Percentiles rank a stretch among this genome's conserved stretches.
These are phyloP conservation scores for Erigeron canadensis DNA, from an alignment of 129 eudicot genomes.

Conservation along the genomic window DNA sequence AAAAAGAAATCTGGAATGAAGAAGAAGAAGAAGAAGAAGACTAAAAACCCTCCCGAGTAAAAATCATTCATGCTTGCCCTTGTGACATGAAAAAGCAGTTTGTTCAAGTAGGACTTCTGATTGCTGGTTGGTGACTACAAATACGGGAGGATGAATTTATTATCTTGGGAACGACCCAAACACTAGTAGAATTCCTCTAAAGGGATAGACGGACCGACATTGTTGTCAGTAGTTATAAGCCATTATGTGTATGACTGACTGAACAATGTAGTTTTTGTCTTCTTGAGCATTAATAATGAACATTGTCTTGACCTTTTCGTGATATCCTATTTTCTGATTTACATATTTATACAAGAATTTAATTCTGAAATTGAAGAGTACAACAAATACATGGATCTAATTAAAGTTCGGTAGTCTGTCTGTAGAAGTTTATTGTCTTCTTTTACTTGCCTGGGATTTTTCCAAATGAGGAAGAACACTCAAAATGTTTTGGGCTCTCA, in stretches of 20 bases:
- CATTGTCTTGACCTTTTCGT: neutral
- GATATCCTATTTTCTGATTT: neutral
- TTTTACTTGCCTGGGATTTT: constrained; percentile 41
- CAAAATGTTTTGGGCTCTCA: constrained; percentile 80
- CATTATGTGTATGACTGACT: constrained; percentile 24
- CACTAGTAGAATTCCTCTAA: neutral
- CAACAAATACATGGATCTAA: constrained; percentile 13
- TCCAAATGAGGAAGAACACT: constrained; percentile 53
- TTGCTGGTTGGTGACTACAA: too few relatives aligned
- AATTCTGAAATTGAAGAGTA: constrained; percentile 15
- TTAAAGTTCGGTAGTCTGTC: neutral
- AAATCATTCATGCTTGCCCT: too few relatives aligned
- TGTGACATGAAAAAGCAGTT: too few relatives aligned
- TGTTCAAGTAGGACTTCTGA: too few relatives aligned
- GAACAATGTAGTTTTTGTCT: constrained; percentile 29
- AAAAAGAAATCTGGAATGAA: constrained; percentile 64
- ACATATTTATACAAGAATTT: constrained; percentile 12
- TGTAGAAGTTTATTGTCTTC: constrained; percentile 32
- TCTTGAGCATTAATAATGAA: constrained; percentile 10
- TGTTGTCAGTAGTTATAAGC: constrained; percentile 13
- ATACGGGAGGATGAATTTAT: too few relatives aligned
- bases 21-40: constrained; percentile 68
- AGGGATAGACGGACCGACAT: neutral
- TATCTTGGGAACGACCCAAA: neutral
- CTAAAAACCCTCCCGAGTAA: constrained; percentile 18